Evolutionary conservation across 306 rosid species (phyloP), one percentile per base, ranked within the genome.

Genomic region (Medicago arabica): DNA sequence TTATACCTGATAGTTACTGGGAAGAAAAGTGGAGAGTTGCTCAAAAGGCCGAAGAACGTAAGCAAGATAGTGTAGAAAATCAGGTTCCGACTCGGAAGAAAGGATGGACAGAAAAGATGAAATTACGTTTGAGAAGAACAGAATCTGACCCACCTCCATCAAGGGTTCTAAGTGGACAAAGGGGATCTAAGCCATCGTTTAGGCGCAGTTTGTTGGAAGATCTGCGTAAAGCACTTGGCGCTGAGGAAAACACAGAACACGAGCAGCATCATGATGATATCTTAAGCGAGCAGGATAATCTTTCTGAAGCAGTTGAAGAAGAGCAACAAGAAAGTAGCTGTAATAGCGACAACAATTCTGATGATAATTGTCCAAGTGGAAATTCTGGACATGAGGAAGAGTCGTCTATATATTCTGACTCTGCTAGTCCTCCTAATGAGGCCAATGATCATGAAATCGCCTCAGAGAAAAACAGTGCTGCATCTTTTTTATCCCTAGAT

Each of bases 1-100:
- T 81, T 53, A 58, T 84, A 38, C 90, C 93, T 59, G 98, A 92
- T 74, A 90, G 98, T 78, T 96, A 96, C 75, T 96, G 99, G 99
- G 99, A 96, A 81, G 99, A 96, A 85, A 90, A 92, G 83, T 96
- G 99, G 99, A 92, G 98, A 88, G 93, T 87, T 67, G 80, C 71
- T 40, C 98, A 90, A 34, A 81, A 75, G 85, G 90, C 91, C 62
- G 96, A 90, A 88, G 97, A 92, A 75, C 73, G n/a, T 28, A 83
- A 71, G 76, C 77, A 88, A 83, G 85, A 77, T 75, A 78, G 28
- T 71, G 71, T 53, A 69, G 78, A 67, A 71, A 83, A 81, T 70
- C 85, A 72, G 81, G 80, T 77, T 83, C 86, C 91, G 16, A 78
- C 76, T 53, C 83, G 82, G 75, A 96, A 88, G 75, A 96, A 84